Evolutionary conservation across 768 basidiomycete genomes (phyloP), one percentile per base, ranked within the genome.

Genomic region (Boletus speciosus): DNA sequence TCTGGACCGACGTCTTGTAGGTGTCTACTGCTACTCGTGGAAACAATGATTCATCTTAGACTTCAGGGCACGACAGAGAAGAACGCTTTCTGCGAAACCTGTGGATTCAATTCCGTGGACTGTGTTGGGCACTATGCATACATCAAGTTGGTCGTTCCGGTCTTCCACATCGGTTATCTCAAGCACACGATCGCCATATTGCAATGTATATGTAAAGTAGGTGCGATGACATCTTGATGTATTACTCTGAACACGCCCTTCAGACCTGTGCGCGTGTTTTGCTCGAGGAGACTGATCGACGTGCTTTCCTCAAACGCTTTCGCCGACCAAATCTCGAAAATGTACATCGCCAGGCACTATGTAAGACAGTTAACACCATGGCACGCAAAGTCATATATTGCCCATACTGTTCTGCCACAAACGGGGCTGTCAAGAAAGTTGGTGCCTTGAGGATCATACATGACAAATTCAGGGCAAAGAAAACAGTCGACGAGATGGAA

Each of bases 81-180:
- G 76, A 82, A 78, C 54, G 82, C 88, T 27, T 88, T 86, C 66
- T 99, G 97, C 72, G 91, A 95, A 71, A 99, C 97, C 0, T 99
- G 97, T 65, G 93, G 93, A 8, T 83, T 93, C 58, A 85, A 82
- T 16, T 86, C 92, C 29, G 90, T 93, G 3, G 93, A 97, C 57
- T 99, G 97, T 67, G 95, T 97, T 23, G 97, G 97, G 1, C 97
- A 99, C 71, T 98, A 97, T 69, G 95, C 95, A 5, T 98, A 98
- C 73, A 98, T 99, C 75, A 98, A 97, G 72, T 81, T 99, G 40
- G 85, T 88, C 32, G 85, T 99, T 19, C 97, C 97, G 0, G 95
- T 98, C 19, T 99, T 98, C 70, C 97, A 99, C 68, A 93, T 98
- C 52, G 97, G 97, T 7, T 99, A 93, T 73, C 98, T 99, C 77